phyloP scores from a whole-genome alignment of 1,139 yeast genomes.

The Zygosaccharomyces pseudobailii region DNA sequence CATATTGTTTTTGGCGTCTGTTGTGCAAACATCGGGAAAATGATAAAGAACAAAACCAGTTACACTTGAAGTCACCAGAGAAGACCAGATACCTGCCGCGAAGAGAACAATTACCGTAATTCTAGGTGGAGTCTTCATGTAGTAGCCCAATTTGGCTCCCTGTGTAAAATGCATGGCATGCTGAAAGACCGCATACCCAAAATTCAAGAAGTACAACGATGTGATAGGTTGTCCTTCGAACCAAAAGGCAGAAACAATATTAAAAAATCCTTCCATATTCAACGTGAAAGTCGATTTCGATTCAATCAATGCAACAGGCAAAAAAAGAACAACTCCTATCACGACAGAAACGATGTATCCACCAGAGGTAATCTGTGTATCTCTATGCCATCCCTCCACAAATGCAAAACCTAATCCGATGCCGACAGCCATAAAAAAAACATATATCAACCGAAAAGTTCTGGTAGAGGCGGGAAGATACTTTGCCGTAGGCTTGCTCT shows the following conservation, averaged over 20 bases:
- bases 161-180: conserved; percentile 53
- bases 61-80: conserved; percentile 40
- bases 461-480: neutral
- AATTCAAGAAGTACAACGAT: conserved; percentile 53
- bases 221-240: conserved; percentile 59
- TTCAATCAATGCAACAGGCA: conserved; percentile 51
- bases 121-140: conserved; percentile 57
- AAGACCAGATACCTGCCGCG: conserved; percentile 37
- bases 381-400: conserved; percentile 38
- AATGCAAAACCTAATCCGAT: conserved; percentile 47
- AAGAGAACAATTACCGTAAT: conserved; percentile 53
- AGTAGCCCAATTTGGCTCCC: conserved; percentile 60
- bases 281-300: conserved; percentile 52
- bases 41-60: conserved; percentile 42
- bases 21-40: conserved; percentile 46
- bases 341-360: conserved; percentile 40
- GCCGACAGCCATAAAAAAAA: conserved; percentile 50
- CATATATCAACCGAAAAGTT: conserved; percentile 50
- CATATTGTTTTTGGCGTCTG: conserved; percentile 41
- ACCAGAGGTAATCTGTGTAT: conserved; percentile 51
- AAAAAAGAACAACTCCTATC: conserved; percentile 45
- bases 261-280: conserved; percentile 55
- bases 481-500: conserved; percentile 45
- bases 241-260: conserved; percentile 57
- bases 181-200: conserved; percentile 52